phyloP scores from a whole-genome alignment of 2,329 filamentous ascomycete species.

The Alternaria brassicicola region DNA sequence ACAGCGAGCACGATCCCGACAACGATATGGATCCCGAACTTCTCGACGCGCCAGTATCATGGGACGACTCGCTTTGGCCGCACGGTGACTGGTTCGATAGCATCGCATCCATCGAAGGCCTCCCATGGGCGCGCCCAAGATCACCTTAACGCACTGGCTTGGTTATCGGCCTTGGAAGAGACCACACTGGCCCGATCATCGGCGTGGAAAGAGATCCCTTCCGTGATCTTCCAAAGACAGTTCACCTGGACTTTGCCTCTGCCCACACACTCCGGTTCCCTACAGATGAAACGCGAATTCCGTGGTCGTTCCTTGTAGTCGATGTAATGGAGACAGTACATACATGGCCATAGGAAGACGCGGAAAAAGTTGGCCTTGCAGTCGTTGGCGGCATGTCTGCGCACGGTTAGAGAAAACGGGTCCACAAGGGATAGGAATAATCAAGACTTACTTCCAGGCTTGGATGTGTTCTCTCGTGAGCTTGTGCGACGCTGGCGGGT shows the following conservation, averaged over 20 bases:
- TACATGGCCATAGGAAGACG: slow-evolving; percentile 8
- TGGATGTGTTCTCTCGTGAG: background rate
- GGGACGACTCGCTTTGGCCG: background rate
- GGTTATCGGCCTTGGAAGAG: background rate
- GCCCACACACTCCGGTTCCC: background rate
- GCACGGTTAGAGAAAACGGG: fast-evolving
- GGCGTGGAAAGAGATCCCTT: background rate
- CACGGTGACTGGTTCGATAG: background rate
- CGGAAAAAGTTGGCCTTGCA: background rate
- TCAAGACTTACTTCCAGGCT: background rate
- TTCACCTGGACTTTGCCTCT: slow-evolving; percentile 4
- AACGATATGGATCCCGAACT: background rate
- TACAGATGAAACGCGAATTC: background rate
- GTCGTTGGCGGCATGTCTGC: background rate
- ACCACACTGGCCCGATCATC: background rate
- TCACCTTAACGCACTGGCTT: background rate
- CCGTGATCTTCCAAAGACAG: background rate
- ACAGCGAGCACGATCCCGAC: background rate
- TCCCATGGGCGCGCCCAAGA: background rate
- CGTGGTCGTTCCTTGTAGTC: background rate
- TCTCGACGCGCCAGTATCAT: background rate
- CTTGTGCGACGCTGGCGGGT: background rate
- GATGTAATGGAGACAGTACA: slow-evolving; percentile 4
- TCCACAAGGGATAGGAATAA: background rate
- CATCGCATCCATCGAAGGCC: background rate